A percentile compares a stretch with the other conserved stretches of the same genome.
phyloP scores from a whole-genome alignment of 495 filamentous ascomycete genomes.

The Bombardia bombarda region DNA sequence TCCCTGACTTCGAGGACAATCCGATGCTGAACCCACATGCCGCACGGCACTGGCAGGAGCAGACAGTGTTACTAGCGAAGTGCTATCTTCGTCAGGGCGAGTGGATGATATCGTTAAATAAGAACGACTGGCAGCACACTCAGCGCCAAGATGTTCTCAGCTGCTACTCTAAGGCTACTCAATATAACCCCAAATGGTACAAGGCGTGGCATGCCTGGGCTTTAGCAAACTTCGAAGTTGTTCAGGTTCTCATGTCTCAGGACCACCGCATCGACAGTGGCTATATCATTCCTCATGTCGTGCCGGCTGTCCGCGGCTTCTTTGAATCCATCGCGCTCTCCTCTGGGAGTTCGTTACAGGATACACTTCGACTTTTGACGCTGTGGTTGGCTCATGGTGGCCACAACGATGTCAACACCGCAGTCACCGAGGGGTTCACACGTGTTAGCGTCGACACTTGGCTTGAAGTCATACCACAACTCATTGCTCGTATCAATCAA shows the following conservation, averaged over 20 bases:
- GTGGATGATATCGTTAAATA: slow-evolving; percentile 78
- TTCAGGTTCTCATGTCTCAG: slow-evolving; percentile 61
- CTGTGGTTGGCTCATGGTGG: slow-evolving; percentile 95
- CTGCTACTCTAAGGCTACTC: slow-evolving; percentile 83
- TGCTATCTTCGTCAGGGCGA: slow-evolving; percentile 93
- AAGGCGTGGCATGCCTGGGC: slow-evolving; percentile 99
- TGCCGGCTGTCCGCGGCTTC: slow-evolving; percentile 90
- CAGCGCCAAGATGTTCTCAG: slow-evolving; percentile 69
- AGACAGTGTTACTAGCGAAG: slow-evolving; percentile 77
- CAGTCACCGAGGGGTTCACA: slow-evolving; percentile 81
- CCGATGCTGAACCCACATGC: slow-evolving; percentile 30
- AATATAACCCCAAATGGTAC: slow-evolving; percentile 89
- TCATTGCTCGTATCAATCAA: slow-evolving; percentile 96
- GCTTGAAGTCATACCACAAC: slow-evolving; percentile 94
- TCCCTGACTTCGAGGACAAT: slow-evolving; percentile 52
- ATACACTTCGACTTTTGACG: slow-evolving; percentile 85
- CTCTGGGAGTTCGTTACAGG: slow-evolving; percentile 84
- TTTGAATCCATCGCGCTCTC: slow-evolving; percentile 92
- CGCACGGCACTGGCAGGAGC: slow-evolving; percentile 45
- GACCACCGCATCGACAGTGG: slow-evolving; percentile 43
- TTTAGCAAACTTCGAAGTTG: slow-evolving; percentile 97
- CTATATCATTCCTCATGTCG: slow-evolving; percentile 74
- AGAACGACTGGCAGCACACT: slow-evolving; percentile 78
- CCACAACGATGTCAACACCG: slow-evolving; percentile 73
- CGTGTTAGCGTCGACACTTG: slow-evolving; percentile 94